Evolutionary conservation across 805 yeast genomes (phyloP).

Genomic region (Kodamaea neixiangensis): DNA sequence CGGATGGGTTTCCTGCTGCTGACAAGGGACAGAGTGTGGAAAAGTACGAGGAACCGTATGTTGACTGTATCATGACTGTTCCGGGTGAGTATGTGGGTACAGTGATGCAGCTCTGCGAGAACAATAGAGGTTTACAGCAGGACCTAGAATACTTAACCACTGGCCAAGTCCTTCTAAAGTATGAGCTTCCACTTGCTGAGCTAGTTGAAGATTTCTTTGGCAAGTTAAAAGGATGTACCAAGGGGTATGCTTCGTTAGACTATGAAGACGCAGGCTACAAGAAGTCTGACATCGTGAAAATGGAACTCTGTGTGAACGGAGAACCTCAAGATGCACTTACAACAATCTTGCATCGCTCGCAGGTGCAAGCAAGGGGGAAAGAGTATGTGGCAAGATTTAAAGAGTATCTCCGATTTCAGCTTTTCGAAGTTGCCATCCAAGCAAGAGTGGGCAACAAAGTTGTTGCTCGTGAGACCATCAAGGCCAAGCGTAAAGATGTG

Average conservation of each 20-base stretch:
- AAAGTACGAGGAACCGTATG: conserved; percentile 76
- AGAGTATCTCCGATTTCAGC: conserved; percentile 74
- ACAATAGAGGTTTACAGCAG: conserved; percentile 77
- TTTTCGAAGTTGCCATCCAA: conserved; percentile 91
- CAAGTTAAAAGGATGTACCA: conserved; percentile 81
- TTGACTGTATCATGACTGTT: conserved; percentile 84
- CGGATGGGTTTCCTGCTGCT: conserved; percentile 86
- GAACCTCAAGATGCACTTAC: conserved; percentile 89
- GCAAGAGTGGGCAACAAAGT: conserved; percentile 80
- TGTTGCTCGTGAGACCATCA: conserved; percentile 89
- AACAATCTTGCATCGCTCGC: conserved; percentile 82
- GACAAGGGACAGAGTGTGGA: conserved; percentile 50
- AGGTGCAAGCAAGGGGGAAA: conserved; percentile 69
- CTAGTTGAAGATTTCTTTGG: conserved; percentile 96
- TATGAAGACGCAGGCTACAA: conserved; percentile 92
- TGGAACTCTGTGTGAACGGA: conserved; percentile 89
- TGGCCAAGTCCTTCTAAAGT: conserved; percentile 80
- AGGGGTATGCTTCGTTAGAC: conserved; percentile 92
- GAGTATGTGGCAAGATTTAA: conserved; percentile 84
- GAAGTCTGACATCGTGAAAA: conserved; percentile 76
- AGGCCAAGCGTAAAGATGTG: conserved; percentile 94
- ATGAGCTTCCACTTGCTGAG: conserved; percentile 82
- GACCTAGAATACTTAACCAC: conserved; percentile 76
- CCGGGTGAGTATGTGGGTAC: conserved; percentile 88
- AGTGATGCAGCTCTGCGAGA: conserved; percentile 84